These are phyloP conservation scores for Pseudogymnoascus verrucosus DNA, from an alignment of 2,329 filamentous ascomycete genomes.

Conservation along the genomic window DNA sequence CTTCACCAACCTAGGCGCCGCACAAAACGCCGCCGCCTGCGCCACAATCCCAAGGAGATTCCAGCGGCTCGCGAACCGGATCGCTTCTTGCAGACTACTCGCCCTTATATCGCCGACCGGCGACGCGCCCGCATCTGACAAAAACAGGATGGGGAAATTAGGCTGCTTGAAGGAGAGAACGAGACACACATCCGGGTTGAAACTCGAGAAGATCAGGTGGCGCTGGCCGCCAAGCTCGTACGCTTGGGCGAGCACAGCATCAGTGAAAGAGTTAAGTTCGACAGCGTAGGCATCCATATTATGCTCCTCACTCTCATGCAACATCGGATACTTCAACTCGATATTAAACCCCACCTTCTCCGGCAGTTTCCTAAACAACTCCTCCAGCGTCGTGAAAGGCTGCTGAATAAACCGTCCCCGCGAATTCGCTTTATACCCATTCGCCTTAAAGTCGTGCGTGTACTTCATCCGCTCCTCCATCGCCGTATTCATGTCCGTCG, in stretches of 20 bases:
- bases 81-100: conserved; percentile 86
- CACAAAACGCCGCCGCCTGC: conserved; percentile 79
- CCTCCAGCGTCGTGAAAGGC: conserved; percentile 89
- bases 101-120: conserved; percentile 83
- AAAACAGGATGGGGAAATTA: conserved; percentile 88
- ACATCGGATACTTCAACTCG: conserved; percentile 98
- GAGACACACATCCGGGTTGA: conserved; percentile 95
- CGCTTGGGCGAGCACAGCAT: conserved; percentile 82
- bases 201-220: conserved; percentile 95
- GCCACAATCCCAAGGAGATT: conserved; percentile 87
- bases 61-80: conserved; percentile 91
- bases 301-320: conserved; percentile 88
- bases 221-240: conserved; percentile 66
- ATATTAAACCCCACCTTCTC: conserved; percentile 90
- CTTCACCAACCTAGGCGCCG: conserved; percentile 78
- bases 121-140: conserved; percentile 79
- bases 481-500: conserved; percentile 18
- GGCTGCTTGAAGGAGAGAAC: conserved; percentile 95
- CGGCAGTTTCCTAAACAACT: conserved; percentile 80
- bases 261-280: conserved; percentile 92
- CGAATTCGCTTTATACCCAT: conserved; percentile 93
- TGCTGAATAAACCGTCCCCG: conserved; percentile 93
- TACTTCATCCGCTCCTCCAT: conserved; percentile 87
- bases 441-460: conserved; percentile 86
- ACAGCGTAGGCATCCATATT: conserved; percentile 96